phyloP scores from a whole-genome alignment of 306 rosid genomes.

The Cucurbita ficifolia region DNA sequence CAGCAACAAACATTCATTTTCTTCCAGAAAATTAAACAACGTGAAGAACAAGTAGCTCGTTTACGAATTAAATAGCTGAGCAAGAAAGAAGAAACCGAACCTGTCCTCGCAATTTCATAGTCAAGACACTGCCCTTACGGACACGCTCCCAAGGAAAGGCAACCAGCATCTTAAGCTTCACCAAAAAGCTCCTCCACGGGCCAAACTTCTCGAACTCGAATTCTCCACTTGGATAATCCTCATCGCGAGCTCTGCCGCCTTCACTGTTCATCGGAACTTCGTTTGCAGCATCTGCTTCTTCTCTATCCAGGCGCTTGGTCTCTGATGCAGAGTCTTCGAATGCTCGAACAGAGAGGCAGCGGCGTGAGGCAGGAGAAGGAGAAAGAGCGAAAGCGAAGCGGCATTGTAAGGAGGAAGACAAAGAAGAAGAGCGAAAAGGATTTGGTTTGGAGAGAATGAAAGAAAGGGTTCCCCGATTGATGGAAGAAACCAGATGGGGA shows the following conservation, averaged over 20 bases:
- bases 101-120: slow-evolving; percentile 81
- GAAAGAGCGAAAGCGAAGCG: not conserved
- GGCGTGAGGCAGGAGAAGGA: not conserved
- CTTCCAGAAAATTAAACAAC: not conserved
- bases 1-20: not conserved
- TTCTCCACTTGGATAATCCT: slow-evolving; percentile 54
- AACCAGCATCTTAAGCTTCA: slow-evolving; percentile 56
- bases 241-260: slow-evolving; percentile 9
- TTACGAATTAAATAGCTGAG: not conserved
- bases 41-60: too few relatives aligned
- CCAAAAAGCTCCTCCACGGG: slow-evolving; percentile 40
- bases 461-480: slow-evolving; percentile 13
- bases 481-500: slow-evolving; percentile 23
- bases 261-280: slow-evolving; percentile 7
- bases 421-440: slow-evolving; percentile 7
- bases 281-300: not conserved
- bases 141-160: slow-evolving; percentile 87
- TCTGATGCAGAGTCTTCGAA: slow-evolving; percentile 26
- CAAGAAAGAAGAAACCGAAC: slow-evolving; percentile 17
- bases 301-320: slow-evolving; percentile 4
- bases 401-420: slow-evolving; percentile 7
- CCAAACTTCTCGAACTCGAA: slow-evolving; percentile 37
- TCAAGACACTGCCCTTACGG: slow-evolving; percentile 53
- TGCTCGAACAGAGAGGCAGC: slow-evolving; percentile 25
- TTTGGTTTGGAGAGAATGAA: slow-evolving; percentile 5